These are phyloP conservation scores for Ceratobasidium sp. DNA, from an alignment of 1,284 basidiomycete species.

Conservation along the genomic window DNA sequence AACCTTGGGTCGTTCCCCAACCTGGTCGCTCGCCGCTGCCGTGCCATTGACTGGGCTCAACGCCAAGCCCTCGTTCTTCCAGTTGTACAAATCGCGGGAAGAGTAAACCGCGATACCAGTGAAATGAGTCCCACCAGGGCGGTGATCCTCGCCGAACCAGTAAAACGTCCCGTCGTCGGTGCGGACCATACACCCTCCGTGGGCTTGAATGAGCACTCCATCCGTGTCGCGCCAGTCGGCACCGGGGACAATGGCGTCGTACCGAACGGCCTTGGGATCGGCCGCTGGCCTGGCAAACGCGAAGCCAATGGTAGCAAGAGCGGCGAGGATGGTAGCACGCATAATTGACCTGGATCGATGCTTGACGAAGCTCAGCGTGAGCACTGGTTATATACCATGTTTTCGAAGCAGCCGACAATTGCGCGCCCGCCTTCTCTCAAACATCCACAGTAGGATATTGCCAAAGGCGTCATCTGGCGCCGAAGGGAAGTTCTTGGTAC, in stretches of 20 bases:
- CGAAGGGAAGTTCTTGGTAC: neutral
- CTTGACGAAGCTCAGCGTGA: conserved; percentile 2
- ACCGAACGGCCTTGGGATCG: conserved; percentile 22
- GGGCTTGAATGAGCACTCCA: conserved; percentile 42
- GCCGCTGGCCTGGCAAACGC: conserved; percentile 2
- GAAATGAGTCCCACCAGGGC: conserved; percentile 29
- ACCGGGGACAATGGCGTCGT: conserved; percentile 42
- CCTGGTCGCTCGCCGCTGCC: conserved; percentile 31
- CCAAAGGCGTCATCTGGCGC: conserved; percentile 15
- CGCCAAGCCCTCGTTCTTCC: conserved; percentile 42
- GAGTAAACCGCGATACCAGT: conserved; percentile 42
- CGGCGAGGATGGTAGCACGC: too few species aligned
- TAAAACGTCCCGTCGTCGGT: conserved; percentile 42
- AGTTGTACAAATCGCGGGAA: conserved; percentile 42
- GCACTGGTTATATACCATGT: neutral
- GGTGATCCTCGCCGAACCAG: conserved; percentile 42
- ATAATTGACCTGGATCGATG: too few species aligned
- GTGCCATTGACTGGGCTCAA: conserved; percentile 31
- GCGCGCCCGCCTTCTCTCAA: neutral
- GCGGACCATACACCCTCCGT: conserved; percentile 42
- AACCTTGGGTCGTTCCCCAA: conserved; percentile 34
- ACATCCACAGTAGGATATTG: neutral
- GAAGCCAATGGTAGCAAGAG: neutral
- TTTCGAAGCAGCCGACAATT: neutral
- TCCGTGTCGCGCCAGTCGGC: conserved; percentile 44